Evolutionary conservation across 345 rosid species (phyloP), one percentile per base, ranked within the genome.

Genomic region (Linum tenue): DNA sequence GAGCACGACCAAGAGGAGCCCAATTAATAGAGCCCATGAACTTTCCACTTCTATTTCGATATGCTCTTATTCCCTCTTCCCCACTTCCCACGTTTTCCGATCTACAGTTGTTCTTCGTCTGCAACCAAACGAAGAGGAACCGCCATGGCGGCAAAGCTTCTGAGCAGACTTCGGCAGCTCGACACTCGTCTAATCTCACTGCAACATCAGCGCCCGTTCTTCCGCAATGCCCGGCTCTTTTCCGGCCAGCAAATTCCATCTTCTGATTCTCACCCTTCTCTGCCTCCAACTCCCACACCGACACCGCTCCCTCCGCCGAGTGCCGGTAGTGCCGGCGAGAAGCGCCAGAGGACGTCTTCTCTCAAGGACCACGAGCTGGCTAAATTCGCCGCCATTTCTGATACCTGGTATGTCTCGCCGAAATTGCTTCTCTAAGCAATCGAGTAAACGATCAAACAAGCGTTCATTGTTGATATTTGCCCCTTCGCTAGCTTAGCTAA

Each of bases 311-410:
- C 64, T 38, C 64, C 64, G 0, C 17, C 39, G 43, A 11, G 2
- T 12, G n/a, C 64, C 31, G 40, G 15, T 3, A 35, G 9, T 16
- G 17, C 36, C 9, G 48, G 37, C 15, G 37, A 6, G 10, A 51
- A 39, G 7, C 17, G 42, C 3, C 22, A 15, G 15, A 39, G 36
- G 3, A 7, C 75, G 3, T 83, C 96, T 22, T 82, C 92, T 66
- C 70, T 90, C 66, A 94, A 88, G 42, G 81, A 90, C 40, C 56
- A 71, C 3, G 96, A 88, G 72, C 86, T 90, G 31, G 86, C 88
- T 68, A 90, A 85, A 77, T 90, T 94, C 78, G 61, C 92, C 16
- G 91, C 95, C 65, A 77, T 90, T 76, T 84, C 97, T 51, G 91
- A 94, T 72, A 69, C 91, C 48, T 85, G 96, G 96, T 94, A 62